Base-by-base conservation (phyloP, 257 asterid species). In the Petunia axillaris region DNA sequence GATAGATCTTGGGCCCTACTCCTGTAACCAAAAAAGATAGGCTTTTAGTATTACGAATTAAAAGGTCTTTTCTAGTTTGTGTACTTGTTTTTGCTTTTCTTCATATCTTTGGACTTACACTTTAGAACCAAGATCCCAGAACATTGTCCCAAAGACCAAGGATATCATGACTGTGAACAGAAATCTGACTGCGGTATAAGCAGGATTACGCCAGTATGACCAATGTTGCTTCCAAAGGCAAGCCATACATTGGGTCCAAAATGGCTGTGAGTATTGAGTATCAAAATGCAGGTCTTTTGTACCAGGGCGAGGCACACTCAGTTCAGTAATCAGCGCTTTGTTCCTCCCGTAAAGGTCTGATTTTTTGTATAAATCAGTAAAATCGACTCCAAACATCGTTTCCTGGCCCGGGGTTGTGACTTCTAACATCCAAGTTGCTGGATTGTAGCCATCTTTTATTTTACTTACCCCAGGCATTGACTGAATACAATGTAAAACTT, bases 381-480 rank as follows among this genome's bases (percentile, higher is more conserved):
- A 91, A 83, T 92, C 92, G 4, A 90, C 80, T 8, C 90, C 93
- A 67, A 88, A 68, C 1, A 79, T 63, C 13, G 55, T 82, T 85
- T 92, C 96, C 81, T 91, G 93, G 3, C 93, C 59, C 8, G 92
- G 77, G 77, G 91, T 78, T 40, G 96, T 86, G 55, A 91, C 89
- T 83, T 92, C 97, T 79, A 92, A 53, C 96, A 92, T 91, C 97
- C 97, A 92, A 14, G 97, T 91, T 39, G 97, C 97, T 38, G 97
- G 97, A 80, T 92, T 92, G 81, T 85, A 88, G 41, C 92, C 92
- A n/a, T 87, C 88, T 46, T 86, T 85, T 54, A 92, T 88, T 76
- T 87, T 92, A 2, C 77, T 14, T 1, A 91, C 92, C 50, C 96
- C 97, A 82, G 79, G 80, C 2, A 92, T 76, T 75, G 78, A 88